Conservation (phyloP, 2,329 filamentous ascomycete species). For the Diplodia sapinea region DNA sequence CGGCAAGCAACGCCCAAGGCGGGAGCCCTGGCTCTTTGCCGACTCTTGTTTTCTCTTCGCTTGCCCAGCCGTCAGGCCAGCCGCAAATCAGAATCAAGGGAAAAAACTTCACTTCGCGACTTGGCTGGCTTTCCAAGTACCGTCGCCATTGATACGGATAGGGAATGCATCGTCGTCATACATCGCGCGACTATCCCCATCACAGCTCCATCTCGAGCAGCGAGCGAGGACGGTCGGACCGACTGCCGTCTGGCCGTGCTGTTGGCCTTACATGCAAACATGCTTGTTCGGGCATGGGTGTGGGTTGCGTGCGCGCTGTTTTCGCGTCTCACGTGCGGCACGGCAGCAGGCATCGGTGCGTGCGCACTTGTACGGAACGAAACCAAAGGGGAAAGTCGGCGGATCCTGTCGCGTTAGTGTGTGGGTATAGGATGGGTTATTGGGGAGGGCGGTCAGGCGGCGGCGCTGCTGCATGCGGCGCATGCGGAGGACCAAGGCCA, state of each 20-base stretch:
- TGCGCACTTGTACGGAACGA: not conserved
- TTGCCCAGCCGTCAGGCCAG: conserved; percentile 4
- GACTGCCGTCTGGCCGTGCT: conserved; percentile 11
- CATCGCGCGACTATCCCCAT: conserved; percentile 15
- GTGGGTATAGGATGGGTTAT: not conserved
- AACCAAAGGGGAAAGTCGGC: conserved; percentile 14
- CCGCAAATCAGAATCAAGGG: conserved; percentile 20
- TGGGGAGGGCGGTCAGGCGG: conserved; percentile 16
- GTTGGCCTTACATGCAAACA: conserved; percentile 25
- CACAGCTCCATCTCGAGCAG: conserved; percentile 8
- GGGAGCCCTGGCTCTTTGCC: not conserved
- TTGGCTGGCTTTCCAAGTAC: conserved; percentile 1
- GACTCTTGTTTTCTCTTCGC: conserved; percentile 7
- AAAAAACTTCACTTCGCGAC: not conserved
- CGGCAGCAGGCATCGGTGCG: not conserved
- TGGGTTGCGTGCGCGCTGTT: conserved; percentile 13
- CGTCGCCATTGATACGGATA: not conserved
- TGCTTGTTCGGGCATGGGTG: not conserved
- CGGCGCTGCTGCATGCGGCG: not conserved
- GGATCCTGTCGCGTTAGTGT: not conserved
- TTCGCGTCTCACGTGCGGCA: conserved; percentile 14
- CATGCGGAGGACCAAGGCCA: conserved; percentile 6
- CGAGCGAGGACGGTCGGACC: conserved; percentile 6
- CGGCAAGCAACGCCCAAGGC: conserved; percentile 15
- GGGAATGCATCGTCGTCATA: not conserved